Evolutionary conservation across 2,329 filamentous ascomycete species (phyloP).

Genomic region (Trichoderma harzianum): DNA sequence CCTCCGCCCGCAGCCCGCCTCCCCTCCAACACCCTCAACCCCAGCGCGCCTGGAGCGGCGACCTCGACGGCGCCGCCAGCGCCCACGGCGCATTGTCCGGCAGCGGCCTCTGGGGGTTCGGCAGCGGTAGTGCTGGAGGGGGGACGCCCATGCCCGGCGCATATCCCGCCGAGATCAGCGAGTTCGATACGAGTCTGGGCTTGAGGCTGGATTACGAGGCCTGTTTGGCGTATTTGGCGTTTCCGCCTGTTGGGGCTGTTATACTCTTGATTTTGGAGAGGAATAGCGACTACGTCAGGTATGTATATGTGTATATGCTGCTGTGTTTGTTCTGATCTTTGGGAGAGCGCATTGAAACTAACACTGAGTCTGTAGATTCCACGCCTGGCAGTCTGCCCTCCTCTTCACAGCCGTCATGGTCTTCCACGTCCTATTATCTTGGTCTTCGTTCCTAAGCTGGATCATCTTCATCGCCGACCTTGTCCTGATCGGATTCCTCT

Average conservation of each 20-base stretch:
- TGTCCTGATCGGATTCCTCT: conserved; percentile 70
- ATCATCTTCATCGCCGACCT: conserved; percentile 75
- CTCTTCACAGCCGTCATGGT: conserved; percentile 73
- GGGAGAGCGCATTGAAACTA: background rate
- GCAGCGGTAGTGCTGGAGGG: conserved; percentile 24
- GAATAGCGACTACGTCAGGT: conserved; percentile 97
- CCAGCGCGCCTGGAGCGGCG: conserved; percentile 49
- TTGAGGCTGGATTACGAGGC: conserved; percentile 87
- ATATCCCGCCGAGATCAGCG: conserved; percentile 57
- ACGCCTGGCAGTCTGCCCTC: conserved; percentile 91
- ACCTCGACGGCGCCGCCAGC: conserved; percentile 38
- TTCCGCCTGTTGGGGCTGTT: conserved; percentile 84
- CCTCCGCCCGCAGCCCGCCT: conserved; percentile 41
- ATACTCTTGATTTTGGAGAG: conserved; percentile 81
- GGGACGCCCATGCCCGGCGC: conserved; percentile 33
- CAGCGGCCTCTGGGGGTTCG: conserved; percentile 19
- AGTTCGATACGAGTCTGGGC: conserved; percentile 89
- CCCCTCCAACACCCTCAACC: conserved; percentile 51
- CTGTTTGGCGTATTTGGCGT: conserved; percentile 77
- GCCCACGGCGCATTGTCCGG: conserved; percentile 22
- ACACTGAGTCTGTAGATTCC: conserved; percentile 63
- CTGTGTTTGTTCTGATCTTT: background rate
- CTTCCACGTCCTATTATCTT: conserved; percentile 80
- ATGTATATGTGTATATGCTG: conserved; percentile 23
- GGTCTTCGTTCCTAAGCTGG: conserved; percentile 82